Base-by-base conservation (phyloP, 768 basidiomycete genomes). In the Podaxis sp. region DNA sequence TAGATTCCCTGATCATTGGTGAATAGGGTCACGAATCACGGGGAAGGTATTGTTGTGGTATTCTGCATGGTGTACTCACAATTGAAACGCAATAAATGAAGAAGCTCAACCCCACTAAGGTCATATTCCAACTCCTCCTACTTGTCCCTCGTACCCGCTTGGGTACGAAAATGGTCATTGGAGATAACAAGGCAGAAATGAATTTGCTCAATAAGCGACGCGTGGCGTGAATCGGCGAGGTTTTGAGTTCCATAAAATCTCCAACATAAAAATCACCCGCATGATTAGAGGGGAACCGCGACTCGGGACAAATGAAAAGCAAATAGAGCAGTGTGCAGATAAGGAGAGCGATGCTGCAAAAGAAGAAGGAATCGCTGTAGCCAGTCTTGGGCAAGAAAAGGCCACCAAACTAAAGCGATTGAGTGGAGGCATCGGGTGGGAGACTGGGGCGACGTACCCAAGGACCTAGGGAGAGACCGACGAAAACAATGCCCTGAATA, bases 391-490 rank as follows among this genome's bases (percentile, higher is more conserved):
- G 66, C 6, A 91, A 74, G n/a, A 91, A 67, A 37, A 90, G 67
- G 61, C 79, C 77, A 36, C 76, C 75, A 53, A 80, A 67, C 80
- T 61, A 46, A 48, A 14, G 21, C 54, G 11, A 28, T 47, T 40
- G 27, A 56, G 66, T 36, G n/a, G 13, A 42, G 3, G 40, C 42
- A n/a, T 16, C 27, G 2, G 32, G 32, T 36, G 55, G 50, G 50
- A 7, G 23, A 44, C 10, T 36, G 21, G 21, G 18, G 40, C 21
- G 9, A 47, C 88, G 79, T 58, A 95, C 79, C 70, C 86, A 82
- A 27, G 94, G 93, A 0, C 94, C 94, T 1, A 85, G 66, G 0
- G 93, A 85, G 58, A 95, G 78, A 4, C 93, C 94, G 37, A 87
- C 71, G 74, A 86, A 92, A 50, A 88, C 79, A 58, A 91, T 84